Conservation (phyloP, 495 filamentous ascomycete species). For the Hypoxylon rickii region DNA sequence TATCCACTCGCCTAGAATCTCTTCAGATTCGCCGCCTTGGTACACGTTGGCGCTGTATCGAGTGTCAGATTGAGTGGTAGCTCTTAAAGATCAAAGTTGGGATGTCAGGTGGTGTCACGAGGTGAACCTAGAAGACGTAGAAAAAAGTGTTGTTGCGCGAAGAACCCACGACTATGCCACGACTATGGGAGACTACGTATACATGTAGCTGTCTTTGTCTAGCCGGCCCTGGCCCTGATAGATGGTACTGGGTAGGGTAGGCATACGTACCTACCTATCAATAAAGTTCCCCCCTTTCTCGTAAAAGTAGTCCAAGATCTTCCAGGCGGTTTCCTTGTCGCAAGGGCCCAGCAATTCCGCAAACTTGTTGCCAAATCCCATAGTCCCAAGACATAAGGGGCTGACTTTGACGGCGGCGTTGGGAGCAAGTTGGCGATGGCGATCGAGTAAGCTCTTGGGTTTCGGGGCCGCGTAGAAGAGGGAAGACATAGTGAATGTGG, state of each 20-base stretch:
- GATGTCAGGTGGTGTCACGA: too few species aligned
- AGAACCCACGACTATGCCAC: too few species aligned
- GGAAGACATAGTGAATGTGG: too few species aligned
- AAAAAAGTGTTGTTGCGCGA: too few species aligned
- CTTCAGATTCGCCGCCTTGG: slow-evolving; percentile 61
- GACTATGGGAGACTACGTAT: too few species aligned
- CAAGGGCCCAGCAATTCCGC: slow-evolving; percentile 51
- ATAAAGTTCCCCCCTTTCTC: slow-evolving; percentile 67
- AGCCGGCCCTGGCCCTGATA: background rate
- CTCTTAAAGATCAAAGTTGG: too few species aligned
- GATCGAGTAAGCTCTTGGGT: slow-evolving; percentile 40
- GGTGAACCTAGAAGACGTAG: too few species aligned
- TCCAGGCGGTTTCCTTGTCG: slow-evolving; percentile 57
- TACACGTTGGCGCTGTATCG: slow-evolving; percentile 59
- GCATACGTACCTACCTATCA: slow-evolving; percentile 49
- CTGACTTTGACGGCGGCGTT: slow-evolving; percentile 56
- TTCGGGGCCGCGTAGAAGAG: too few species aligned
- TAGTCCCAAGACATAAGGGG: slow-evolving; percentile 58
- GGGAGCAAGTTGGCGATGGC: slow-evolving; percentile 56
- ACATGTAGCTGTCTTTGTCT: too few species aligned
- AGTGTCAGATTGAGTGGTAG: too few species aligned
- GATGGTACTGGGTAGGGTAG: background rate
- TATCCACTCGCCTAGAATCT: slow-evolving; percentile 69
- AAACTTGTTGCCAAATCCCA: slow-evolving; percentile 58
- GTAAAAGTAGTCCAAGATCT: slow-evolving; percentile 61